Conservation (phyloP, 1,139 yeast species). For the Scheffersomyces segobiensis region DNA sequence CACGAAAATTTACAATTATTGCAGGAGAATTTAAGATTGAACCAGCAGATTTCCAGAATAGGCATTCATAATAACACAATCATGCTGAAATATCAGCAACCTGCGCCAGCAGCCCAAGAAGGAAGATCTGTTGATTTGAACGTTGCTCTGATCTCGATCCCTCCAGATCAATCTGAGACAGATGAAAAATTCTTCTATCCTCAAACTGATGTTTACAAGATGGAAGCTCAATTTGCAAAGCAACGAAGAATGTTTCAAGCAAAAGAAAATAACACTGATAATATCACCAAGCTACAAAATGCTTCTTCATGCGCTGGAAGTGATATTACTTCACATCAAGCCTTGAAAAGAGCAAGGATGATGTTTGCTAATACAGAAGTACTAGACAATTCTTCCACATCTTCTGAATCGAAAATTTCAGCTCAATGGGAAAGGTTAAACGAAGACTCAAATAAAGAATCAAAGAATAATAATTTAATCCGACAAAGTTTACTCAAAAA, state of each 20-base stretch:
- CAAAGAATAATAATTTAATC: slow-evolving; percentile 15
- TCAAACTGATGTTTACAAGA: slow-evolving; percentile 48
- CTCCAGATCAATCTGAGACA: slow-evolving; percentile 4
- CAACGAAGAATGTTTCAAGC: neutral
- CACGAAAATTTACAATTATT: slow-evolving; percentile 21
- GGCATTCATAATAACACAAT: neutral
- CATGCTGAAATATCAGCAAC: neutral
- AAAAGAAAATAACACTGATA: neutral
- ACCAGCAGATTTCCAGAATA: slow-evolving; percentile 5
- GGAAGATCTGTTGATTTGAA: neutral
- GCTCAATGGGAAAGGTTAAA: slow-evolving; percentile 10
- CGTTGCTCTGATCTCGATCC: neutral
- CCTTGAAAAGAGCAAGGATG: neutral
- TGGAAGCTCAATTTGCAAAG: slow-evolving; percentile 29
- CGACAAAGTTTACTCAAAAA: slow-evolving; percentile 31
- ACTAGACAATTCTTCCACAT: slow-evolving; percentile 9
- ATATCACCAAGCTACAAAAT: neutral
- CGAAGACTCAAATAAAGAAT: slow-evolving; percentile 1
- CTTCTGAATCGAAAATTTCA: slow-evolving; percentile 12
- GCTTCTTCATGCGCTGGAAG: neutral
- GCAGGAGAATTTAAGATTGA: slow-evolving; percentile 20
- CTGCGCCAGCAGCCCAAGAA: neutral
- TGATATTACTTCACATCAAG: neutral
- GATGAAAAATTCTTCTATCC: slow-evolving; percentile 53
- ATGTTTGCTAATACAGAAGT: slow-evolving; percentile 1